phyloP scores from a whole-genome alignment of 1,139 yeast genomes.

The Pichia cactophila region DNA sequence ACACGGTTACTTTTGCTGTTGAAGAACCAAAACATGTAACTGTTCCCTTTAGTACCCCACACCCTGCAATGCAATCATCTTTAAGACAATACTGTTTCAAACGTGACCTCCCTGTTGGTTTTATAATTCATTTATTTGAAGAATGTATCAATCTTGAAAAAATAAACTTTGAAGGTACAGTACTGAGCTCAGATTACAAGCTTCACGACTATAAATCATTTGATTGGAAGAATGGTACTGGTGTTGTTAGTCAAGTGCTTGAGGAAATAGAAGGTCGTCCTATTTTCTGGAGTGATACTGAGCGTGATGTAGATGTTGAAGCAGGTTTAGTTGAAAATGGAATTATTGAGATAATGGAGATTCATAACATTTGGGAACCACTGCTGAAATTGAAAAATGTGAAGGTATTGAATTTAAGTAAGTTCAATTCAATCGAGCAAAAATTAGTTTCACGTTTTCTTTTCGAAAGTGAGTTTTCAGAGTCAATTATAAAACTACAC shows the following conservation, averaged over 20 bases:
- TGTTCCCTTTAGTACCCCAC: constrained; percentile 32
- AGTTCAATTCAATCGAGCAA: constrained; percentile 49
- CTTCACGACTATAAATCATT: constrained; percentile 29
- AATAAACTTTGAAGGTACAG: constrained; percentile 47
- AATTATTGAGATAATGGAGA: constrained; percentile 11
- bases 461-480: constrained; percentile 18
- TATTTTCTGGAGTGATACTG: constrained; percentile 26
- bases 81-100: constrained; percentile 49
- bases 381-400: constrained; percentile 32
- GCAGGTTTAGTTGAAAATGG: constrained; percentile 13
- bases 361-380: constrained; percentile 31
- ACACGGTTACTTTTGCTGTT: neutral
- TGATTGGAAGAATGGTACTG: constrained; percentile 22
- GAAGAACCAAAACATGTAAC: neutral
- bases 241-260: constrained; percentile 10
- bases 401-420: constrained; percentile 34
- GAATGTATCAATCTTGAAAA: constrained; percentile 49
- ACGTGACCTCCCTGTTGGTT: constrained; percentile 65
- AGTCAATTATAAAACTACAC: constrained; percentile 30
- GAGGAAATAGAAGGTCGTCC: constrained; percentile 3
- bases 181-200: constrained; percentile 54
- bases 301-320: constrained; percentile 20
- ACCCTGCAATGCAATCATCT: constrained; percentile 55
- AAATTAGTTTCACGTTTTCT: constrained; percentile 28
- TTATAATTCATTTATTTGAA: constrained; percentile 49